Evolutionary conservation across 1,284 basidiomycete species (phyloP).

Genomic region (Marasmius sp.): DNA sequence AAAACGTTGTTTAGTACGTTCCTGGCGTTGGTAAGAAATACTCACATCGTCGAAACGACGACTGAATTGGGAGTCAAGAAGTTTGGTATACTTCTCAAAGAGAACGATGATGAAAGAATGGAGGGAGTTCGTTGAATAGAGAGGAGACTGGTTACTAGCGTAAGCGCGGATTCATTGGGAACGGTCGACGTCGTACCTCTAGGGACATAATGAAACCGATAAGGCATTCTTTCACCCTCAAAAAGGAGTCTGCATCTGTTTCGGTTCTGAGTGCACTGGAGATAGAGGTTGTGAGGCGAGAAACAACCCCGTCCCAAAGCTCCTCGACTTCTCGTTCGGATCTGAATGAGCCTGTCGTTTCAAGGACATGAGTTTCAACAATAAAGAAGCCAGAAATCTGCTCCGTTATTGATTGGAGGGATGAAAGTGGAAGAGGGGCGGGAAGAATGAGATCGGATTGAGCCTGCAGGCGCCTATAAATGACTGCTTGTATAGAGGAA

Average conservation of each 20-base stretch:
- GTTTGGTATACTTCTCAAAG: conserved; percentile 87
- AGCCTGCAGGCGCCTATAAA: conserved; percentile 51
- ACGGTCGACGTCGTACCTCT: conserved; percentile 58
- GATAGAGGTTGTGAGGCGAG: conserved; percentile 76
- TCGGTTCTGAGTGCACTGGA: conserved; percentile 74
- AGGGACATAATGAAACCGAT: conserved; percentile 91
- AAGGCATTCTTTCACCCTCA: conserved; percentile 84
- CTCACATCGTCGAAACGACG: conserved; percentile 79
- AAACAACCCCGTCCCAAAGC: conserved; percentile 91
- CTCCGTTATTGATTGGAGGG: conserved; percentile 71
- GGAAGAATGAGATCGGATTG: conserved; percentile 97
- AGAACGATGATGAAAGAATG: conserved; percentile 85
- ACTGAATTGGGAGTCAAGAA: conserved; percentile 84
- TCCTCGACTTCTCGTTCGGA: conserved; percentile 92
- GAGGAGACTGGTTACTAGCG: conserved; percentile 62
- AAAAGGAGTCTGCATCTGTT: conserved; percentile 80
- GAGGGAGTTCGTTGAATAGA: conserved; percentile 82
- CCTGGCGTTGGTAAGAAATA: not conserved
- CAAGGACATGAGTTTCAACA: conserved; percentile 91
- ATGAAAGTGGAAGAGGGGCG: conserved; percentile 55
- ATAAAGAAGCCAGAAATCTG: conserved; percentile 99
- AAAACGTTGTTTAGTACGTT: conserved; percentile 2
- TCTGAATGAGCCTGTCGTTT: conserved; percentile 85
- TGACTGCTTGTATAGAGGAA: conserved; percentile 12
- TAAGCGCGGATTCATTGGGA: conserved; percentile 11